Evolutionary conservation across 495 filamentous ascomycete genomes (phyloP).

Genomic region (Talaromyces ruber): DNA sequence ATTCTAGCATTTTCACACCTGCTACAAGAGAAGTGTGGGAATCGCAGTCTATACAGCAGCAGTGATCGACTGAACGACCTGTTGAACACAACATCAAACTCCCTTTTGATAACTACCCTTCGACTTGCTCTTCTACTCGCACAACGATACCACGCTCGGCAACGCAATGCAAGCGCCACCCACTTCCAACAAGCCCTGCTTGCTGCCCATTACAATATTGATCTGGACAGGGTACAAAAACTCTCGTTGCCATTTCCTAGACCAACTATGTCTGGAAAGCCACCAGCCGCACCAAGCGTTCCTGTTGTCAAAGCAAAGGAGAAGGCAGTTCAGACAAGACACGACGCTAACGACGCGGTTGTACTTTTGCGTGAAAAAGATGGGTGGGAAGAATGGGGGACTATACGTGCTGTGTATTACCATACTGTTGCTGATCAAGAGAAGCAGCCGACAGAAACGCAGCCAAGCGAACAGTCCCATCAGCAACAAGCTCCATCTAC

Average conservation of each 20-base stretch:
- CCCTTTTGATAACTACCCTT: slow-evolving; percentile 65
- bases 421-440: slow-evolving; percentile 23
- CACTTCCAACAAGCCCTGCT: slow-evolving; percentile 66
- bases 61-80: slow-evolving; percentile 80
- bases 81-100: slow-evolving; percentile 75
- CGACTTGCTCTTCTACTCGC: slow-evolving; percentile 74
- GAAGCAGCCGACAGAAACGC: slow-evolving; percentile 16
- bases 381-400: slow-evolving; percentile 61
- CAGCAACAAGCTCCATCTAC: slow-evolving; percentile 32
- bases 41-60: slow-evolving; percentile 91
- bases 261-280: slow-evolving; percentile 34
- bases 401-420: slow-evolving; percentile 60
- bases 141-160: slow-evolving; percentile 82
- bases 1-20: slow-evolving; percentile 78
- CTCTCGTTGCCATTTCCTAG: slow-evolving; percentile 78
- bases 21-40: slow-evolving; percentile 90
- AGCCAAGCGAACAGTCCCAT: slow-evolving; percentile 9
- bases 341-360: slow-evolving; percentile 67
- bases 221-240: slow-evolving; percentile 77
- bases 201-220: slow-evolving; percentile 86
- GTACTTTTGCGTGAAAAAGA: slow-evolving; percentile 51
- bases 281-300: slow-evolving; percentile 27
- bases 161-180: slow-evolving; percentile 50
- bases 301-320: slow-evolving; percentile 56
- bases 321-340: slow-evolving; percentile 42